Evolutionary conservation across 2,329 filamentous ascomycete species (phyloP), one percentile per base, ranked within the genome.

Genomic region (Aspergillus fructus): DNA sequence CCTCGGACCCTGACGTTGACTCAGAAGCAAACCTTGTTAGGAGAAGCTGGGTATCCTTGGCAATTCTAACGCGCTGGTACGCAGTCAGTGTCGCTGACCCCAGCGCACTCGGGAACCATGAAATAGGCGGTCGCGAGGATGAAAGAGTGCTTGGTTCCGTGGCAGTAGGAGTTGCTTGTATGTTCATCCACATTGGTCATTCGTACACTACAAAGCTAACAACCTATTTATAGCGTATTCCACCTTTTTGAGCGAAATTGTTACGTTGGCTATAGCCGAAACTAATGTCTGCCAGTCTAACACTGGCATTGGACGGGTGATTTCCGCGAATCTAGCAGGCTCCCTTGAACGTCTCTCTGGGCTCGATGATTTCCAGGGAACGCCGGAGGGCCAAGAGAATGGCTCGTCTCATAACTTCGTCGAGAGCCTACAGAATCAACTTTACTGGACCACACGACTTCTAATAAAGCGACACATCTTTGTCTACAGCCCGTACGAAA

Each of bases 401-500:
- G 62, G 62, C 7, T 51, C 62, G 24, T 61, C 65, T 41, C 64
- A 66, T 9, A 58, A 61, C 41, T 72, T 73, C 34, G 62, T 72
- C 13, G 71, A 76, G 46, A 74, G 70, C 41, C 61, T 78, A 12
- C 75, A 75, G 41, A 66, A 69, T 27, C 74, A 77, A 33, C 66
- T 77, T 13, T 77, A 76, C 62, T 78, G 76, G 76, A 76, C 71
- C 15, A 64, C 76, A 11, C 71, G 73, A 13, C 63, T 78, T 9
- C 65, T 77, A 40, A 72, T 77, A 52, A 78, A 76, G 56, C 74
- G 76, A 21, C 75, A 77, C 55, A 69, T 78, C 40, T 76, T 71
- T 50, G 67, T 76, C 24, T 76, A 74, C 53, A 74, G 71, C 30
- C 74, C 76, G 0, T 74, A 74, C 47, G 76, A 78, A 42, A 71